Evolutionary conservation across 352 stramenopile species (phyloP).

Genomic region (Pythium inflatum): DNA sequence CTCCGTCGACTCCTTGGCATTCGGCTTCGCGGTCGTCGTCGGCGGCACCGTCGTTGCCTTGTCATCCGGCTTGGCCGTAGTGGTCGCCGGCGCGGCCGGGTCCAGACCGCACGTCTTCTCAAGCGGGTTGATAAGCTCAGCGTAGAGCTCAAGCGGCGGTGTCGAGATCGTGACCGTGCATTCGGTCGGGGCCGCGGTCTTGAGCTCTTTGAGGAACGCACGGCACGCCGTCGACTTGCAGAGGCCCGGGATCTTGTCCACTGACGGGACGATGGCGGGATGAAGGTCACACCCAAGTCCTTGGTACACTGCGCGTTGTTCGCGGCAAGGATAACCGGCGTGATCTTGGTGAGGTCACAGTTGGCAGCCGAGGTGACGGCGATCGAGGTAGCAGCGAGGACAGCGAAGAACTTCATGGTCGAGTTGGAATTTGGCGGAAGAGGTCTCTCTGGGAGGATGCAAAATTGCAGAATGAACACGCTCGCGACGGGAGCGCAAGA

Average conservation of each 20-base stretch:
- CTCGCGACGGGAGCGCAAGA: too few species aligned
- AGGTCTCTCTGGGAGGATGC: too few species aligned
- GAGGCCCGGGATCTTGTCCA: constrained; percentile 9
- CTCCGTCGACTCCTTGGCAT: too few species aligned
- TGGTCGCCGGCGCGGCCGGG: too few species aligned
- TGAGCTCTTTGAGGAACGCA: constrained; percentile 1
- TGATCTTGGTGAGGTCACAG: constrained; percentile 6
- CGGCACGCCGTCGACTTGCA: constrained; percentile 10
- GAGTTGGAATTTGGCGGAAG: too few species aligned
- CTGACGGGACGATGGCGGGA: constrained; percentile 7
- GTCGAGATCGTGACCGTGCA: constrained; percentile 1
- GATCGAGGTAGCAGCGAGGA: neutral
- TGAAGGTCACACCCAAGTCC: constrained; percentile 13
- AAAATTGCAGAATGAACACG: too few species aligned
- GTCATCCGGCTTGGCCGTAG: too few species aligned
- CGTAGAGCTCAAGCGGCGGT: constrained; percentile 11
- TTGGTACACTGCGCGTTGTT: constrained; percentile 10
- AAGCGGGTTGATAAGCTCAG: constrained; percentile 10
- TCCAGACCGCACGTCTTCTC: constrained; percentile 4
- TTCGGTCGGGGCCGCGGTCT: constrained; percentile 2
- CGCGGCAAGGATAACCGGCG: neutral
- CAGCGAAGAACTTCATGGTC: constrained; percentile 19
- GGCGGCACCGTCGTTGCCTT: too few species aligned
- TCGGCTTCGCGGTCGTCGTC: too few species aligned
- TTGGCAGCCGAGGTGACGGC: neutral